Evolutionary conservation across 352 stramenopile genomes (phyloP).

Genomic region (Phytophthora palmivora): DNA sequence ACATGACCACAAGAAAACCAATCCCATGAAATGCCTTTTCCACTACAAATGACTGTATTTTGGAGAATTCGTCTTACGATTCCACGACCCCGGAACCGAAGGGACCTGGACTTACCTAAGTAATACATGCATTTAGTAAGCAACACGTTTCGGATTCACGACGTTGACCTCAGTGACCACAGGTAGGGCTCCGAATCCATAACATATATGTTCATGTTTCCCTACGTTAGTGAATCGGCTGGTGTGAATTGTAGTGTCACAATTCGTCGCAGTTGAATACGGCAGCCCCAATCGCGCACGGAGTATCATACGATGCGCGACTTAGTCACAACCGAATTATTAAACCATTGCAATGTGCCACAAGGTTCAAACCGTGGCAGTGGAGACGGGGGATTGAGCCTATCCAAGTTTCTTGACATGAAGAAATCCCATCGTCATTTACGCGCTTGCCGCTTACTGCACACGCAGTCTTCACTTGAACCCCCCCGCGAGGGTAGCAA

Average conservation of each 20-base stretch:
- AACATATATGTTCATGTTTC: no score
- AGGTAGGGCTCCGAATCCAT: no score
- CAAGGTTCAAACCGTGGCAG: not conserved
- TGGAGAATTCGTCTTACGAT: not conserved
- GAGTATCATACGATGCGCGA: not conserved
- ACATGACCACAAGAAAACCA: slow-evolving; percentile 4
- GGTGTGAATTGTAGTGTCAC: no score
- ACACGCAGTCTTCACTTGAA: slow-evolving; percentile 5
- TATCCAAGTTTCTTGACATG: slow-evolving; percentile 13
- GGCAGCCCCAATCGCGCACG: no score
- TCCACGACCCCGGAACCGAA: no score
- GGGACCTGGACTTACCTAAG: no score
- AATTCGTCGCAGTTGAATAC: not conserved
- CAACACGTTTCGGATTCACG: no score
- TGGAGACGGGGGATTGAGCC: slow-evolving; percentile 4
- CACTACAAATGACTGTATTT: not conserved
- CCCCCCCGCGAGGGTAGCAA: not conserved
- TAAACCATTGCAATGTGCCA: no score
- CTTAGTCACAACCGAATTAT: not conserved
- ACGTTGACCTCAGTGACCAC: no score
- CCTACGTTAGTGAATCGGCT: not conserved
- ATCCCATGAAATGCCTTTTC: slow-evolving; percentile 12
- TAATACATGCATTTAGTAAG: no score
- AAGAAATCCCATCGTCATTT: slow-evolving; percentile 10
- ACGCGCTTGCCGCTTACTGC: slow-evolving; percentile 8